Base-by-base conservation (phyloP, 169 alveolate species). In the Cryptosporidium sp. region DNA sequence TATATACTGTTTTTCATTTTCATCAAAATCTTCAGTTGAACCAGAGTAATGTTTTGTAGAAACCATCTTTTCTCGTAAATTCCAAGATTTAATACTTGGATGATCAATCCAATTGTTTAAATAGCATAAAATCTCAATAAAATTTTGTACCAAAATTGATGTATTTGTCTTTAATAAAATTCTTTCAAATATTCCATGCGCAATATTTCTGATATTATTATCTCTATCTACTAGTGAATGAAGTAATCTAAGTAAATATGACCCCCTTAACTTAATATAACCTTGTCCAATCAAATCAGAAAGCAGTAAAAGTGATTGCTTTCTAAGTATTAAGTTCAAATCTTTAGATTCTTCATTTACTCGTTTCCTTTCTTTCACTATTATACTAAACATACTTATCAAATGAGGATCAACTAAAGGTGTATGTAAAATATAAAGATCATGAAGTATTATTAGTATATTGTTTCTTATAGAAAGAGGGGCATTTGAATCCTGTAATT, bases 211-310 rank as follows among this genome's bases (percentile, higher is more conserved):
- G 14, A 80, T 80, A 45, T 37, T 62, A n/a, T 23, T 26, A 62
- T 62, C 29, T 43, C 80, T 35, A 59, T 80, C 89, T 1, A 80
- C 75, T 16, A 80, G 29, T 14, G 89, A 45, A 41, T 65, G 59
- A 16, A 80, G 35, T 9, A 80, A 39, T 67, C 35, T 59, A 59
- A 80, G 67, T 26, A 80, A 62, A 48, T 80, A 80, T 12, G 89
- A 55, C 21, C 89, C 89, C 18, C 89, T 29, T 62, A 80, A 65
- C 45, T 80, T 80, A n/a, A 80, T 80, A 41, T 80, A 80, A 26
- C 89, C 89, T 41, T 80, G 89, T n/a, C 89, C 75, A 18, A 80
- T 65, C 16, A 80, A 48, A 39, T 80, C 89, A 26, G 89, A 80
- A 16, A 80, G 29, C 26, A 80, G 26, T 62, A 80, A 23, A 16